Evolutionary conservation across 2,329 filamentous ascomycete genomes (phyloP).

Genomic region (Alternaria angustiovoidea): DNA sequence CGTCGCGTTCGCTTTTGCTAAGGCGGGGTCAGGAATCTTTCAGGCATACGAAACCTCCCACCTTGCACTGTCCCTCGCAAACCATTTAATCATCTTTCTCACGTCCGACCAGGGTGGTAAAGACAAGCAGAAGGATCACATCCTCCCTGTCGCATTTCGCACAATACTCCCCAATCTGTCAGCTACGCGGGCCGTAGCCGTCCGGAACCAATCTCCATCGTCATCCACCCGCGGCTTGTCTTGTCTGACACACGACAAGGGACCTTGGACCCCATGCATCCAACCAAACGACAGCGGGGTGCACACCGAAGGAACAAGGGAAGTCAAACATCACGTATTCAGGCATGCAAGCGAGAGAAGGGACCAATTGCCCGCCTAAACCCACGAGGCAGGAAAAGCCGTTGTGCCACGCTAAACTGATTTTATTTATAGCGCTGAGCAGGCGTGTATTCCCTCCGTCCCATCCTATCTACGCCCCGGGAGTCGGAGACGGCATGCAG

Average conservation of each 20-base stretch:
- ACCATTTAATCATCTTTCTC: background rate
- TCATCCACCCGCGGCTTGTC: constrained; percentile 1
- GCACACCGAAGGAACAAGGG: constrained; percentile 8
- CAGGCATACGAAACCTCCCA: constrained; percentile 2
- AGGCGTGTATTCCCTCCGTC: constrained; percentile 4
- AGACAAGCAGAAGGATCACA: background rate
- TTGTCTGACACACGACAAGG: constrained; percentile 20
- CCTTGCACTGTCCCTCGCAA: background rate
- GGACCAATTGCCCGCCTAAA: constrained; percentile 13
- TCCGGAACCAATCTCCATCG: constrained; percentile 7
- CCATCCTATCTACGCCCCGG: background rate
- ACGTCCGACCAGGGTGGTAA: background rate
- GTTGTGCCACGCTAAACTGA: constrained; percentile 27
- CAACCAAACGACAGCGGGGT: constrained; percentile 24
- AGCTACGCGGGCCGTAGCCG: constrained; percentile 17
- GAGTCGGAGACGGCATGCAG: constrained; percentile 3
- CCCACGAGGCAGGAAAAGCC: constrained; percentile 29
- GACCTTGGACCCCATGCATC: background rate
- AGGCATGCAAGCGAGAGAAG: constrained; percentile 9
- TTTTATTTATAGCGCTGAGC: constrained; percentile 14
- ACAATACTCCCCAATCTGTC: constrained; percentile 20
- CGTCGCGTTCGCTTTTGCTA: background rate
- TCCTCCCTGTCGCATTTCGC: constrained; percentile 6
- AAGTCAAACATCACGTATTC: constrained; percentile 8
- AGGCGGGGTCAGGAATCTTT: background rate